phyloP scores from a whole-genome alignment of 768 basidiomycete genomes.

The Trametes cingulata region DNA sequence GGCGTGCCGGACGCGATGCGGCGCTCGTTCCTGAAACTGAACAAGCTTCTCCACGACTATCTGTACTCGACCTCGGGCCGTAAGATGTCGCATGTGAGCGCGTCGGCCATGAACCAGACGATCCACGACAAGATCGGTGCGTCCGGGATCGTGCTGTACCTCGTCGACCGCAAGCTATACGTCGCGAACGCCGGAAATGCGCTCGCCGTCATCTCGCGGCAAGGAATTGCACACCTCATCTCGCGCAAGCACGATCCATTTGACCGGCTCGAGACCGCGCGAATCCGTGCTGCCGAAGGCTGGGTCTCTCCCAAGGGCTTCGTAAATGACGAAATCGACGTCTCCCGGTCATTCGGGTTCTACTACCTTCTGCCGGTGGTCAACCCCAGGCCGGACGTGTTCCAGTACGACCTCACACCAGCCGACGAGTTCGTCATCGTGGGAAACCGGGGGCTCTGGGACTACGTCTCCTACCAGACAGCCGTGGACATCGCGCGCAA shows the following conservation, averaged over 20 bases:
- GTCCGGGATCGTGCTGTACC: conserved; percentile 84
- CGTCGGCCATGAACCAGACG: conserved; percentile 37
- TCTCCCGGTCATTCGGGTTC: conserved; percentile 93
- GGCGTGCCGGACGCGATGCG: conserved; percentile 74
- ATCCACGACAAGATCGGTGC: conserved; percentile 66
- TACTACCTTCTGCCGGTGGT: conserved; percentile 88
- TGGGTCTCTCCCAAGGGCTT: conserved; percentile 91
- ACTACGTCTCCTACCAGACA: conserved; percentile 90
- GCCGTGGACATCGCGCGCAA: conserved; percentile 93
- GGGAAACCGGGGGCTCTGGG: conserved; percentile 92
- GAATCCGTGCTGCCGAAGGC: conserved; percentile 91
- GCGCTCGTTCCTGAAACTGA: conserved; percentile 84
- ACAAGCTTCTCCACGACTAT: conserved; percentile 75
- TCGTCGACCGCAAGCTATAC: conserved; percentile 75
- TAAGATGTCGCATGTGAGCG: conserved; percentile 74
- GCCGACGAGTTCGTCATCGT: conserved; percentile 96
- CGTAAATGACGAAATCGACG: conserved; percentile 89
- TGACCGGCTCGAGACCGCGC: conserved; percentile 75
- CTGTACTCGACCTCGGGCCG: conserved; percentile 52
- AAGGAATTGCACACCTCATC: conserved; percentile 71
- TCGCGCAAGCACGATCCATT: conserved; percentile 89
- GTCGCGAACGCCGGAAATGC: conserved; percentile 90
- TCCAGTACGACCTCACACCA: conserved; percentile 66
- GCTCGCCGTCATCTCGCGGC: conserved; percentile 80
- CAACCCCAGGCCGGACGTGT: conserved; percentile 84